Percentiles rank a stretch among this genome's conserved stretches.
Conservation (phyloP, 352 stramenopile genomes). For the Globisporangium spinosum region DNA sequence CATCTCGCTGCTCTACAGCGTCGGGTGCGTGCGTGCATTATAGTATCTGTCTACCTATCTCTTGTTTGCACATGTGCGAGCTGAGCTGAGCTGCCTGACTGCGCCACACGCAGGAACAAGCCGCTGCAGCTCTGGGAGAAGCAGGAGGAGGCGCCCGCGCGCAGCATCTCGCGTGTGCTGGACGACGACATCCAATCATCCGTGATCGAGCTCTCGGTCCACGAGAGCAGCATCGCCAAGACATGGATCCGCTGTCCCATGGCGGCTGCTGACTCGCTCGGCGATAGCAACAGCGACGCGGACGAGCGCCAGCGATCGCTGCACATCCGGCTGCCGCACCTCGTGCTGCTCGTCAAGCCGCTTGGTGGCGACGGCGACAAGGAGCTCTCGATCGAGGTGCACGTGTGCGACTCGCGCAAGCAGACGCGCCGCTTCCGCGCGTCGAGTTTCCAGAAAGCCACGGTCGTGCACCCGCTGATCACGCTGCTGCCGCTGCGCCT, state of each 20-base stretch:
- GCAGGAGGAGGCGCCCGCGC: constrained; percentile 25
- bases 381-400: constrained; percentile 49
- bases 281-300: neutral
- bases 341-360: constrained; percentile 48
- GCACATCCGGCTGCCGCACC: constrained; percentile 44
- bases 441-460: constrained; percentile 48
- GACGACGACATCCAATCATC: constrained; percentile 58
- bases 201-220: constrained; percentile 41
- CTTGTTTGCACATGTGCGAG: too few relatives aligned
- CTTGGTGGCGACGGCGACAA: constrained; percentile 14
- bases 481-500: constrained; percentile 40
- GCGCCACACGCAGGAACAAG: constrained; percentile 25
- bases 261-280: neutral
- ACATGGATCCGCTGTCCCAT: constrained; percentile 51
- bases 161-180: constrained; percentile 41
- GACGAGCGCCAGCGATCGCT: constrained; percentile 23
- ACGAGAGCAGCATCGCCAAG: constrained; percentile 30
- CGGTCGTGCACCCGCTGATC: constrained; percentile 34
- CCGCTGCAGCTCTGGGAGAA: constrained; percentile 65
- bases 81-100: neutral
- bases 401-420: constrained; percentile 30
- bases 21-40: constrained; percentile 34
- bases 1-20: constrained; percentile 60
- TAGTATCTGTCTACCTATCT: neutral
- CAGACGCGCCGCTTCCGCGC: constrained; percentile 37